phyloP scores from a whole-genome alignment of 2,329 filamentous ascomycete species.

The Corniculantispora saksenae region DNA sequence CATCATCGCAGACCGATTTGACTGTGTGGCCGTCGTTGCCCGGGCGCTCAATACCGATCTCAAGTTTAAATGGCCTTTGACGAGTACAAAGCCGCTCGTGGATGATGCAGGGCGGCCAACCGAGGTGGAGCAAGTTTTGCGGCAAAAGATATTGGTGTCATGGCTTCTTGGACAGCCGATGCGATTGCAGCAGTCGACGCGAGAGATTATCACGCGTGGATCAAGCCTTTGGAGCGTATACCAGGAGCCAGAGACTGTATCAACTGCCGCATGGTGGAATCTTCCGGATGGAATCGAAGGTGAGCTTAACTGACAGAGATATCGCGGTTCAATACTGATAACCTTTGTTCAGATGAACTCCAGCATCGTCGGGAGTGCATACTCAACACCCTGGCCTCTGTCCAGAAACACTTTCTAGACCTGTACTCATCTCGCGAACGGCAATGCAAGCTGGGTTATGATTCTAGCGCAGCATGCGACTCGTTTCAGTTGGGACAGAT shows the following conservation, averaged over 20 bases:
- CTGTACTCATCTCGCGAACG: conserved; percentile 66
- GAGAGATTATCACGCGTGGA: conserved; percentile 66
- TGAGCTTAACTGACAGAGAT: conserved; percentile 32
- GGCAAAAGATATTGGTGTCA: conserved; percentile 69
- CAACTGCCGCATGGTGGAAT: conserved; percentile 67
- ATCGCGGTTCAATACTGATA: not conserved
- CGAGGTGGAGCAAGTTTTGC: conserved; percentile 63
- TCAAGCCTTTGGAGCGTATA: conserved; percentile 58
- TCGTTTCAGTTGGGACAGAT: conserved; percentile 79
- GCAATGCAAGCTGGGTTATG: conserved; percentile 75
- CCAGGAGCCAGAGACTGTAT: conserved; percentile 27
- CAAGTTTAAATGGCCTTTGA: conserved; percentile 58
- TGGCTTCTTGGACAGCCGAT: conserved; percentile 64
- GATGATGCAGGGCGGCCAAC: conserved; percentile 39
- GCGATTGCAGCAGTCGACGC: conserved; percentile 62
- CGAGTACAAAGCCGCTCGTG: conserved; percentile 38
- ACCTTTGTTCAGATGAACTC: conserved; percentile 56
- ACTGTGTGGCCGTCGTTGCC: conserved; percentile 59
- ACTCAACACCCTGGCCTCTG: conserved; percentile 67
- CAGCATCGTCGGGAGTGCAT: conserved; percentile 66
- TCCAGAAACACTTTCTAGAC: conserved; percentile 66
- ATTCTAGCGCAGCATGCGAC: conserved; percentile 71
- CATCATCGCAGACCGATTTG: conserved; percentile 73
- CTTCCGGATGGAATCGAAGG: conserved; percentile 68
- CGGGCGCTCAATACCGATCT: conserved; percentile 51